Percentiles rank a stretch among this genome's conserved stretches.
Evolutionary conservation across 1,139 yeast genomes (phyloP).

Genomic region (Groenewaldozyma sp.): DNA sequence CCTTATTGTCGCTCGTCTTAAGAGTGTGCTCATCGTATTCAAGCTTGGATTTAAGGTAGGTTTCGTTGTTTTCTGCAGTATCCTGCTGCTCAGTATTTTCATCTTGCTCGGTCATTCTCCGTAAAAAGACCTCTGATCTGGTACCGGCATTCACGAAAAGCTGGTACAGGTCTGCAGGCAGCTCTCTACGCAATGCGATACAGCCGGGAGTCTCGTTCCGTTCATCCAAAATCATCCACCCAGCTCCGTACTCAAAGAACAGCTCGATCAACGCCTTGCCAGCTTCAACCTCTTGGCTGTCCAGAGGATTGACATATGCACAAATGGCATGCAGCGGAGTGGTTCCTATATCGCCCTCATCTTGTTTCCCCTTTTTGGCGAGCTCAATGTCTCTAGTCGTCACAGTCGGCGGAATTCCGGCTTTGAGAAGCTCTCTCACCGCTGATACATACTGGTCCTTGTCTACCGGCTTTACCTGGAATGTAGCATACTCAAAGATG

Average conservation of each 20-base stretch:
- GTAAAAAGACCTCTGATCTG: conserved; percentile 71
- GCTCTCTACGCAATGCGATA: conserved; percentile 30
- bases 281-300: conserved; percentile 38
- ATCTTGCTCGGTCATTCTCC: conserved; percentile 54
- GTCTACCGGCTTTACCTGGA: conserved; percentile 48
- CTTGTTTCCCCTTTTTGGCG: conserved; percentile 8
- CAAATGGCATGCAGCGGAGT: conserved; percentile 68
- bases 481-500: conserved; percentile 58
- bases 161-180: conserved; percentile 31
- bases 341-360: conserved; percentile 41
- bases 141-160: conserved; percentile 80
- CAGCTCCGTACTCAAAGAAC: conserved; percentile 80
- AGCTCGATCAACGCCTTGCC: conserved; percentile 50
- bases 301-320: conserved; percentile 20
- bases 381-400: conserved; percentile 63
- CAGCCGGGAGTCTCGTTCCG: conserved; percentile 74
- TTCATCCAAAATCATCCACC: conserved; percentile 62
- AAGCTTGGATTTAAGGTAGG: conserved; percentile 58
- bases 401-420: conserved; percentile 74
- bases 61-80: conserved; percentile 39
- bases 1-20: conserved; percentile 61
- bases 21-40: conserved; percentile 65
- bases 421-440: conserved; percentile 40
- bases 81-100: conserved; percentile 25
- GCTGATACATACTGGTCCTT: conserved; percentile 35